Evolutionary conservation across 75 land plant genomes (phyloP), one percentile per base, ranked within the genome.

Genomic region (Adiantum capillusveneris): DNA sequence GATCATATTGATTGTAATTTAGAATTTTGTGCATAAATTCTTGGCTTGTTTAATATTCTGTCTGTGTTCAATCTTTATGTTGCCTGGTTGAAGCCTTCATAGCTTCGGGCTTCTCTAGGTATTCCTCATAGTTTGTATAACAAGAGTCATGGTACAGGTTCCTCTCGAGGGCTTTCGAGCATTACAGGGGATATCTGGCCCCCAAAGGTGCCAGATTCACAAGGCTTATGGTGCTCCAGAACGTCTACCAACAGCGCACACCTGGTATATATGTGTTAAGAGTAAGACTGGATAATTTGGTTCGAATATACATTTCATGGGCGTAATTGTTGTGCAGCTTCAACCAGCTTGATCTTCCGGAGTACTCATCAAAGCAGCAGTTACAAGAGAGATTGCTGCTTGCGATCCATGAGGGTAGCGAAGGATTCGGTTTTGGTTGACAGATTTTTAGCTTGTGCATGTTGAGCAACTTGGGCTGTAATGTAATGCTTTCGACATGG

Each of bases 391-490:
- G 90, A 45, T 52, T 89, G 55, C 77, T 89, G 19, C 71, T 86
- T 43, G 95, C 95, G 21, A 89, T 89, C 48, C 95, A 89, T 50
- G 95, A 89, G 65, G 95, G 53, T 24, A 86, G 61, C 29, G 95
- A 86, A 76, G 95, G 95, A 18, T 89, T 89, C 59, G 95, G 95
- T 31, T 89, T 89, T 59, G 95, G 95, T 56, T 87, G 50, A 77
- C 7, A 34, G 37, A 34, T n/a, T n/a, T n/a, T n/a, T n/a, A n/a
- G n/a, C n/a, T n/a, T n/a, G n/a, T n/a, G n/a, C n/a, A n/a, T n/a
- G n/a, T n/a, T n/a, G n/a, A n/a, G n/a, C n/a, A n/a, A n/a, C n/a
- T n/a, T n/a, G n/a, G n/a, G n/a, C n/a, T n/a, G n/a, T n/a, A n/a
- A n/a, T n/a, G n/a, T n/a, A n/a, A n/a, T n/a, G n/a, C n/a, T n/a